Evolutionary conservation across 164 flowering plant genomes (phyloP).

Genomic region (Aristolochia fimbriata): DNA sequence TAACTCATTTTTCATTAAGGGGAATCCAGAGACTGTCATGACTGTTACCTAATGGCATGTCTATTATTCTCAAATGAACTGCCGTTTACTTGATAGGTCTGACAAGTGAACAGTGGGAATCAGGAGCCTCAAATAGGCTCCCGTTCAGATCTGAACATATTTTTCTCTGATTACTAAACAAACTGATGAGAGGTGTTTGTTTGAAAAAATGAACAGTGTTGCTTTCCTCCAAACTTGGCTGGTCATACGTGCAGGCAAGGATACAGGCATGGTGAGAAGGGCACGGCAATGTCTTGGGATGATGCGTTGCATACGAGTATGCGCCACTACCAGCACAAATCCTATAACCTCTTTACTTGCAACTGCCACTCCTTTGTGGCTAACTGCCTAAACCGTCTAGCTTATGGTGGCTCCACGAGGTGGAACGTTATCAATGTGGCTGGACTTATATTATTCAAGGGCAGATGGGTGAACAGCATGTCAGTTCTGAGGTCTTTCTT

Average conservation of each 20-base stretch:
- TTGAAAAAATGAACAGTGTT: conserved; percentile 46
- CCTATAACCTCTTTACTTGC: conserved; percentile 86
- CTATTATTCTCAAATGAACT: too few species aligned
- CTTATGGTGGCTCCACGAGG: conserved; percentile 53
- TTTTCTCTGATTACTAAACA: background rate
- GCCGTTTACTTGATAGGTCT: too few species aligned
- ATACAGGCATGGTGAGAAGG: conserved; percentile 56
- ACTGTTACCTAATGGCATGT: too few species aligned
- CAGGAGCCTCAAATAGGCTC: background rate
- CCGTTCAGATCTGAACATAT: background rate
- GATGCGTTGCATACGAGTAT: conserved; percentile 50
- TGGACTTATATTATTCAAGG: conserved; percentile 47
- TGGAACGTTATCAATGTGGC: conserved; percentile 88
- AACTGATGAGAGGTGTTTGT: background rate
- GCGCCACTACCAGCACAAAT: conserved; percentile 57
- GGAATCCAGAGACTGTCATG: too few species aligned
- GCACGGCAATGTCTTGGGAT: conserved; percentile 77
- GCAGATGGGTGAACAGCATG: conserved; percentile 56
- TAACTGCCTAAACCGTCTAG: conserved; percentile 64
- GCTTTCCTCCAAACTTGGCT: conserved; percentile 65
- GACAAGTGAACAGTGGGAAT: background rate
- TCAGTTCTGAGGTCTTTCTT: conserved; percentile 60
- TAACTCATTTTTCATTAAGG: too few species aligned
- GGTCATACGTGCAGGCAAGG: conserved; percentile 67
- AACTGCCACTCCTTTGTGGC: conserved; percentile 85